Percentiles rank a stretch among this genome's conserved stretches.
Conservation (phyloP, 805 yeast genomes). For the Yamadazyma tumulicola region DNA sequence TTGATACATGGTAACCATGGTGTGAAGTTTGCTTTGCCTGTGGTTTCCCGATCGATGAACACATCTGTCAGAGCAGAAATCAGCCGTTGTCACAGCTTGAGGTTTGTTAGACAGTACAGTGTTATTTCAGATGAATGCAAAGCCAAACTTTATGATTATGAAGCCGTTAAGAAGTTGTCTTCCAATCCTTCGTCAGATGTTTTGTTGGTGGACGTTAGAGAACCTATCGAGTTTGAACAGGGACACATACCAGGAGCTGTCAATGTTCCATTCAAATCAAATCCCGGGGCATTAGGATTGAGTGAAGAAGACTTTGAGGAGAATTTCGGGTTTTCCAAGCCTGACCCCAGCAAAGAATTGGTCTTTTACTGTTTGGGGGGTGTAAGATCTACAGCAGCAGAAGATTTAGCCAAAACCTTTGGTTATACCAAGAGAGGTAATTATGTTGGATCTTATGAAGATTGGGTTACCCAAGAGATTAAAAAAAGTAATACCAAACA, state of each 20-base stretch:
- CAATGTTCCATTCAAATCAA: slow-evolving; percentile 83
- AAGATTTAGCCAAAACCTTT: slow-evolving; percentile 84
- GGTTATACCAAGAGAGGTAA: slow-evolving; percentile 84
- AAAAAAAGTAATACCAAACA: slow-evolving; percentile 4
- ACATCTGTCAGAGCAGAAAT: too few species aligned
- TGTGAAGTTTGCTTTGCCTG: too few species aligned
- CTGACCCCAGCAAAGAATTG: slow-evolving; percentile 63
- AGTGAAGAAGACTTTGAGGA: slow-evolving; percentile 76
- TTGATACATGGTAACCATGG: too few species aligned
- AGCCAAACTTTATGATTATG: slow-evolving; percentile 52
- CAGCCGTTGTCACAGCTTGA: background rate
- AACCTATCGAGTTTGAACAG: slow-evolving; percentile 70
- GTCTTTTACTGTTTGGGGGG: slow-evolving; percentile 93
- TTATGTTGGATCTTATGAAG: slow-evolving; percentile 82
- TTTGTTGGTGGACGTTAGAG: slow-evolving; percentile 85
- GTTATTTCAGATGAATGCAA: slow-evolving; percentile 35
- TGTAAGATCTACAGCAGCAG: slow-evolving; percentile 85
- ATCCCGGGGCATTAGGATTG: slow-evolving; percentile 89
- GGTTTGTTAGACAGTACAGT: slow-evolving; percentile 27
- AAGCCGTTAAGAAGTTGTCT: slow-evolving; percentile 46
- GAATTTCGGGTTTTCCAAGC: slow-evolving; percentile 79
- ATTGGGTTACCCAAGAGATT: slow-evolving; percentile 59
- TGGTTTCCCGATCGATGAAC: too few species aligned
- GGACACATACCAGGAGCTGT: slow-evolving; percentile 84
- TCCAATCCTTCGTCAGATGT: slow-evolving; percentile 39